Conservation (phyloP, 163 green algal species). For the Scenedesmus sp. region DNA sequence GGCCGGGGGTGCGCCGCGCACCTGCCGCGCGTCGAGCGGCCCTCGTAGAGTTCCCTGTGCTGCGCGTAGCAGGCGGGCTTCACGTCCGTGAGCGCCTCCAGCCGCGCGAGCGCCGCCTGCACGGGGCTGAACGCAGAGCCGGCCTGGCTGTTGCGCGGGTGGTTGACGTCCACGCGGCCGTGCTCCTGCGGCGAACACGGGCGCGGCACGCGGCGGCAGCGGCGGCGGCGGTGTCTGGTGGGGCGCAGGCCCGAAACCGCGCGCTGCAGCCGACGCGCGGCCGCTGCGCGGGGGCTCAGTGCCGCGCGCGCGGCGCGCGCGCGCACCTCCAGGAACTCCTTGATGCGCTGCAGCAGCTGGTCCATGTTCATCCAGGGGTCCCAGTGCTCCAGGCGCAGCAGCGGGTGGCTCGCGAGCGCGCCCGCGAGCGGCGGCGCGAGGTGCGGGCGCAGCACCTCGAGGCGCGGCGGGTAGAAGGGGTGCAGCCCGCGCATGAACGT, state of each 20-base stretch:
- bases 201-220: too few relatives aligned
- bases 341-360: slow-evolving; percentile 70
- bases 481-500: slow-evolving; percentile 88
- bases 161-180: slow-evolving; percentile 70
- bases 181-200: slow-evolving; percentile 42
- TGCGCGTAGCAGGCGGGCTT: slow-evolving; percentile 5
- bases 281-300: too few relatives aligned
- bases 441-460: slow-evolving; percentile 73
- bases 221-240: too few relatives aligned
- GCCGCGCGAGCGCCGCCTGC: slow-evolving; percentile 69
- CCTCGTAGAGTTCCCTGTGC: slow-evolving; percentile 28
- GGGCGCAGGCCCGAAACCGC: too few relatives aligned
- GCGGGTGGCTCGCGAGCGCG: slow-evolving; percentile 77
- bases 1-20: not conserved
- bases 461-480: slow-evolving; percentile 85
- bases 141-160: slow-evolving; percentile 58
- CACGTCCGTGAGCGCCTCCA: slow-evolving; percentile 70
- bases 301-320: too few relatives aligned
- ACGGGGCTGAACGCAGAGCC: slow-evolving; percentile 58
- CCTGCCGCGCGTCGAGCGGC: slow-evolving; percentile 41
- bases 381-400: slow-evolving; percentile 78
- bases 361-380: slow-evolving; percentile 70
- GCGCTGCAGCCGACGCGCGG: too few relatives aligned
- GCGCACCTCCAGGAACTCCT: slow-evolving; percentile 76
- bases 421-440: slow-evolving; percentile 62